Evolutionary conservation across 2,329 filamentous ascomycete species (phyloP).

Genomic region (Aureobasidium leucospermi): DNA sequence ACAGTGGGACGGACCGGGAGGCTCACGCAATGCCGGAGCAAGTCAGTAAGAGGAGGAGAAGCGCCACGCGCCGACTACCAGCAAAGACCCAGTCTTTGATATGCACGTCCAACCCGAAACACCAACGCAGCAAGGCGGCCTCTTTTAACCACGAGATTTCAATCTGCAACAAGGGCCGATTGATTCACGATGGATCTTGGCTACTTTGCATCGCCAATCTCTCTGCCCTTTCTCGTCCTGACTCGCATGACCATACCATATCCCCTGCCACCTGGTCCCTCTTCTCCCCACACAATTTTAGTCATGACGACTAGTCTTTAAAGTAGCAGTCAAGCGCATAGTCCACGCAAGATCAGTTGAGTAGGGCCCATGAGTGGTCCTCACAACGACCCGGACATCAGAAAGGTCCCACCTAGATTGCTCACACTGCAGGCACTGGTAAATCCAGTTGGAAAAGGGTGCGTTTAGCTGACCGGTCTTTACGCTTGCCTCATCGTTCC

Average conservation of each 20-base stretch:
- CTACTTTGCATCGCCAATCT: background rate
- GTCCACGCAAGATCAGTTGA: background rate
- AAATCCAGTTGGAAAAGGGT: background rate
- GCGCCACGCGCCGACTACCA: background rate
- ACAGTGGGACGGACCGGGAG: background rate
- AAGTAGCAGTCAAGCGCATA: background rate
- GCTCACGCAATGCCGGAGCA: background rate
- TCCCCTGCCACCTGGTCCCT: background rate
- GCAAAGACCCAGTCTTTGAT: background rate
- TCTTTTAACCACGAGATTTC: background rate
- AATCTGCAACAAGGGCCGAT: background rate
- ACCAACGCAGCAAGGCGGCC: background rate
- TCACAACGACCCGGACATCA: background rate
- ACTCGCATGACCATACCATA: background rate
- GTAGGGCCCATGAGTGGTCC: background rate
- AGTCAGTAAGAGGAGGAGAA: background rate
- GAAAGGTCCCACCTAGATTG: background rate
- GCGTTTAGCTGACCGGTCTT: background rate
- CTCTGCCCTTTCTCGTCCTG: background rate
- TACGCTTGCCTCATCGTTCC: background rate
- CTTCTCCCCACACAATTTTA: background rate
- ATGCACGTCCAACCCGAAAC: background rate
- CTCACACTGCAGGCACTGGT: background rate
- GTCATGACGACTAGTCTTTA: background rate
- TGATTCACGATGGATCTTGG: background rate